Base-by-base conservation (phyloP, 805 yeast species). In the Diddensiella caesifluorescens region DNA sequence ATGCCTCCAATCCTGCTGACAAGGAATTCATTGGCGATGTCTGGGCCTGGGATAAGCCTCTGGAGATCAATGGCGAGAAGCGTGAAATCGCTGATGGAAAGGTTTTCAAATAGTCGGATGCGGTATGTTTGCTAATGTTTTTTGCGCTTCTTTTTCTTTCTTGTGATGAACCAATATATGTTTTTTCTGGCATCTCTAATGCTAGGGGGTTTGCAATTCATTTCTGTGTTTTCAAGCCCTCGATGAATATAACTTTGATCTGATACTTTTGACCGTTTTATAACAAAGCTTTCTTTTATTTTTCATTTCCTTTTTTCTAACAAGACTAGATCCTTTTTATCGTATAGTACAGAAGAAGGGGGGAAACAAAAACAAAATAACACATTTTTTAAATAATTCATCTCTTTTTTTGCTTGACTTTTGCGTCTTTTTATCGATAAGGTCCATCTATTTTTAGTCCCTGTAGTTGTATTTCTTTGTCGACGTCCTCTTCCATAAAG, bases 31-130 rank as follows among this genome's bases (percentile, higher is more conserved):
- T 92, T 59, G 74, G 84, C 69, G 85, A 88, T 79, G 74, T 88
- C 81, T 86, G 95, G 82, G 95, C 97, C 57, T 90, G 97, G 97
- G 98, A 90, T 68, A 79, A 87, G 74, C 97, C 97, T 55, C 78
- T 88, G 55, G 67, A 67, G 44, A 74, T 82, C 63, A 70, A 81
- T 64, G 96, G 95, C 64, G 83, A 77, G 71, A 63, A 72, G 64
- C 81, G 74, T 65, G 95, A 85, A 73, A 83, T 90, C 59, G 95
- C 83, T 54, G 98, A 90, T 68, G 98, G 98, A 73, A 89, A 90
- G 78, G 97, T 90, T 56, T 81, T 88, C 74, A 90, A 90, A 79
- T 89, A 81, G 71, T 53, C 38, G 5, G 22, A 10, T 3, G 22
- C 16, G 38, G 32, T 16, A 33, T 4, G 4, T 18, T 20, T 21